Conservation (phyloP, 2,329 filamentous ascomycete genomes). For the Cladosporium sp. region DNA sequence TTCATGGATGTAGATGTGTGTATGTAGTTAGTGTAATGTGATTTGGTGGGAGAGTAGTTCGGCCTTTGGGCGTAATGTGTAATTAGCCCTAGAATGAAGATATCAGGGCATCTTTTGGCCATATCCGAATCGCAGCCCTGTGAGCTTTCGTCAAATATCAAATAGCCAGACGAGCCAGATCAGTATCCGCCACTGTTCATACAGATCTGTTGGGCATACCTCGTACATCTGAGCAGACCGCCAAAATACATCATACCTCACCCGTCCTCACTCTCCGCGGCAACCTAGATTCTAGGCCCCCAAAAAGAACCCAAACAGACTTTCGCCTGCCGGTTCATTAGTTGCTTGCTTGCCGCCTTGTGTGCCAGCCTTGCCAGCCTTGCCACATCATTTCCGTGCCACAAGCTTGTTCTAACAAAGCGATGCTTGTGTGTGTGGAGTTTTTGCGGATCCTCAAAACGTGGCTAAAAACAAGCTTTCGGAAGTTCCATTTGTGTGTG, state of each 20-base stretch:
- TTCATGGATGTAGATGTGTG: neutral
- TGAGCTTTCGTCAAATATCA: neutral
- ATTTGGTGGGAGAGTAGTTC: neutral
- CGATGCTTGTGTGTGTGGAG: neutral
- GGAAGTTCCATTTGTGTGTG: neutral
- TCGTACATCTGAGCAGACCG: too few species aligned
- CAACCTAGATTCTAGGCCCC: neutral
- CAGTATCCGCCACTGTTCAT: neutral
- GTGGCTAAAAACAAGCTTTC: neutral
- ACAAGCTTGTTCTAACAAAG: too few species aligned
- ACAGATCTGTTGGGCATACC: neutral
- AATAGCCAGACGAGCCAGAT: too few species aligned
- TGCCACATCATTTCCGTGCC: too few species aligned
- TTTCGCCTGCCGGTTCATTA: neutral
- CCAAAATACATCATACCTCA: neutral
- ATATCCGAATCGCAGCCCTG: neutral
- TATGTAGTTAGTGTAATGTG: neutral
- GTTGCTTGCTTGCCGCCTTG: neutral
- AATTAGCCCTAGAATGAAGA: neutral
- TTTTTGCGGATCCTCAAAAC: too few species aligned
- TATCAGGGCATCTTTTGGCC: neutral
- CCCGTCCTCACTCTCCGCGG: neutral
- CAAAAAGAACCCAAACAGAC: neutral
- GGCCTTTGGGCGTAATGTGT: neutral
- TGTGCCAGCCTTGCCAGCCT: neutral